Base-by-base conservation (phyloP, 2,329 filamentous ascomycete species). In the Ophiocordyceps camponoti-floridani region DNA sequence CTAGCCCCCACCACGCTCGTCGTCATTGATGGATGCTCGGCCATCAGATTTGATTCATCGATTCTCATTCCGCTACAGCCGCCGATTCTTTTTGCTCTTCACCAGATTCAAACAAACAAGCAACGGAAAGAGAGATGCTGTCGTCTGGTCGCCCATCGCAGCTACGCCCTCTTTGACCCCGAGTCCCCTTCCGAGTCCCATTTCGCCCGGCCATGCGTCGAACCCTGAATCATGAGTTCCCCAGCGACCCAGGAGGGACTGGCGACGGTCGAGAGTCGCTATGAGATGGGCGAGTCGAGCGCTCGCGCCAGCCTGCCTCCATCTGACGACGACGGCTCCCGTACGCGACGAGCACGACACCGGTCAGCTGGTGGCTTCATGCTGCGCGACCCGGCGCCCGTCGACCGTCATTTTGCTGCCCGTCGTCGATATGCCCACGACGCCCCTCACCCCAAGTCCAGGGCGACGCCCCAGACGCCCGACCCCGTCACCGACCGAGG, bases 291-390 rank as follows among this genome's bases (percentile, higher is more conserved):
- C 48, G 67, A 68, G 51, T 63, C 68, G 45, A 72, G 65, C 44
- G 27, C 43, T 40, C 33, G 44, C 42, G 49, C 45, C 43, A 46
- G 50, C 42, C 30, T 50, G 45, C 47, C n/a, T 27, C 30, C 11
- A n/a, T 37, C 42, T 4, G 10, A 50, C 27, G 50, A 52, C 23
- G 55, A 54, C 33, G 55, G 58, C 47, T 46, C 52, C 18, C 53
- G 56, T 41, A 53, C 58, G 47, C 57, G 52, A 40, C 59, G 40
- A 11, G 14, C 66, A 44, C 72, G 65, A 52, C 58, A 63, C 28
- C 63, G 68, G 14, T 61, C 68, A 6, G 65, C 61, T 49, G 68
- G 70, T 42, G 68, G 66, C 8, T 76, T 76, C 51, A 61, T 75
- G 44, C 61, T 75, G 13, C 59, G 66, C 28, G 69, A 71, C 49